Conservation (phyloP, 148 eudicot species). For the Linanthus parryae region DNA sequence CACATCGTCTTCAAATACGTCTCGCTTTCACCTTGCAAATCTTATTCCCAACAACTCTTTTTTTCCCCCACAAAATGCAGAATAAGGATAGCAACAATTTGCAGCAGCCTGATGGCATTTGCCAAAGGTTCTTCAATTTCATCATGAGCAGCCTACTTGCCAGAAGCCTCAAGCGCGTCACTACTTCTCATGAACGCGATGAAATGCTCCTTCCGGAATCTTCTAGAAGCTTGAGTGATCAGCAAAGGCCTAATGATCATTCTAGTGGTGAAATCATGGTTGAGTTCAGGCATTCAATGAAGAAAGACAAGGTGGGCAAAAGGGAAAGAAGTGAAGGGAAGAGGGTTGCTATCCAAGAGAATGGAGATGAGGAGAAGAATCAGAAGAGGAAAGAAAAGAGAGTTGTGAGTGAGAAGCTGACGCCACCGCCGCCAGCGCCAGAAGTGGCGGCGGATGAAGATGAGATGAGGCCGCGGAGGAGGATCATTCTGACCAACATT, state of each 20-base stretch:
- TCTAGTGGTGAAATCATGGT: slow-evolving; percentile 5
- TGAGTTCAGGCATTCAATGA: slow-evolving; percentile 2
- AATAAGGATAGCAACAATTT: neutral
- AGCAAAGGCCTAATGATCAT: neutral
- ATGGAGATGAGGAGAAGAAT: neutral
- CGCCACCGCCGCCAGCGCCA: neutral
- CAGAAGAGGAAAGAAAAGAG: neutral
- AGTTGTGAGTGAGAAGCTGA: neutral
- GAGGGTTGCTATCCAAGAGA: neutral
- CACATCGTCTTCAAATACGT: slow-evolving; percentile 1
- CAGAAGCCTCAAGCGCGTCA: neutral
- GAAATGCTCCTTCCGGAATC: neutral
- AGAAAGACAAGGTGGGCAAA: neutral
- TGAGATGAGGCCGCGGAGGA: neutral
- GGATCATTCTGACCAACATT: neutral
- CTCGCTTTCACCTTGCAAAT: too few relatives aligned
- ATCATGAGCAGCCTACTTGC: neutral
- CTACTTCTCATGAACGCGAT: neutral
- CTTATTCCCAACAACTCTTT: neutral
- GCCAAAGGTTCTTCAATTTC: slow-evolving; percentile 13
- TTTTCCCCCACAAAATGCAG: slow-evolving; percentile 1
- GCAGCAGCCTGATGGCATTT: slow-evolving; percentile 9
- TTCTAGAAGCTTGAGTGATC: neutral
- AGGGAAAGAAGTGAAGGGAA: neutral
- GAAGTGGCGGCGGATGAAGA: neutral